These are phyloP conservation scores for Aschersonia sp. DNA, from an alignment of 2,329 filamentous ascomycete species.

Conservation along the genomic window DNA sequence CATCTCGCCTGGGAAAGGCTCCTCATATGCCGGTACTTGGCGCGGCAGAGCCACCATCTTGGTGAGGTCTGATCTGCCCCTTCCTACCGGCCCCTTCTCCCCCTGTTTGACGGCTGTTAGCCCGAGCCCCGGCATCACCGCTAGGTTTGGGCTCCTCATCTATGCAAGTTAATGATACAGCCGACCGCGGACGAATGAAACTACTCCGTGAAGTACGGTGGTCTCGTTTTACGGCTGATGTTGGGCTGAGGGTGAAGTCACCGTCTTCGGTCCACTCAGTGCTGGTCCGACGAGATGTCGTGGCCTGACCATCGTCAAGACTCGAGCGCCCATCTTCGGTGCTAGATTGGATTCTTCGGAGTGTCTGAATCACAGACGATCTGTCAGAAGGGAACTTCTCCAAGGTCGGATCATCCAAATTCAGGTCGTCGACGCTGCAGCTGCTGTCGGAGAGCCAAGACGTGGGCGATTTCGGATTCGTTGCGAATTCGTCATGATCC, in stretches of 20 bases:
- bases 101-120: neutral
- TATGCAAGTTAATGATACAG: conserved; percentile 30
- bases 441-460: conserved; percentile 8
- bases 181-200: conserved; percentile 19
- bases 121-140: neutral
- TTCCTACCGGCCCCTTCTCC: too few species aligned
- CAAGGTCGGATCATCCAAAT: conserved; percentile 31
- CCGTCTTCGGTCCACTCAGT: conserved; percentile 23
- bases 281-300: conserved; percentile 17
- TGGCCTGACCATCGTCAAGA: conserved; percentile 19
- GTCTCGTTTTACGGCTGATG: conserved; percentile 15
- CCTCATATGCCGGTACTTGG: too few species aligned
- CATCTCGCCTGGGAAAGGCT: too few species aligned
- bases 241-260: conserved; percentile 18
- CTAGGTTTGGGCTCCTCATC: conserved; percentile 24
- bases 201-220: conserved; percentile 18
- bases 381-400: conserved; percentile 32
- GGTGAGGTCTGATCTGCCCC: too few species aligned
- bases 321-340: conserved; percentile 23
- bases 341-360: conserved; percentile 30
- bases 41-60: too few species aligned
- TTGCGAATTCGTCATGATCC: conserved; percentile 12
- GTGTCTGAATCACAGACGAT: conserved; percentile 26
- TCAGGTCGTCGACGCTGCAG: conserved; percentile 10
- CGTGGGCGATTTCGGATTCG: conserved; percentile 7